Evolutionary conservation across 306 rosid species (phyloP), one percentile per base, ranked within the genome.

Genomic region (Vicia sativa): DNA sequence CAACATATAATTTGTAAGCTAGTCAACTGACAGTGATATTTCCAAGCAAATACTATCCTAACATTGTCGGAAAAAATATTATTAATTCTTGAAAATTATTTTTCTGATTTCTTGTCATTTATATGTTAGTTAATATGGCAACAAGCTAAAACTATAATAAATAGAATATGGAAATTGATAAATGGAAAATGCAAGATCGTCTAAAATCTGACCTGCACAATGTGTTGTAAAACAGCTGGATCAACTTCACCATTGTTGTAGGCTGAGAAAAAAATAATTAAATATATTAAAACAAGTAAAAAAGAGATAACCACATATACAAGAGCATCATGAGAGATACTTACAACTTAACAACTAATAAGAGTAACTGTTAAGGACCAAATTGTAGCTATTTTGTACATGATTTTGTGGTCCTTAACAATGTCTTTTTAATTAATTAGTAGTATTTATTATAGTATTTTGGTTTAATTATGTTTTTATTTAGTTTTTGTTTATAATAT

Each of bases 221-320:
- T 89, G 98, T 85, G 89, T 80, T 21, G 96, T 70, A 92, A 85
- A 25, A 87, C 87, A 68, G 91, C 74, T 31, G 85, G 79, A 80
- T 92, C 96, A 79, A 89, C 83, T 74, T 83, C 87, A 13, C 76
- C 87, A 45, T 75, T 75, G 78, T 75, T 66, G 72, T 75, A 46
- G 87, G 89, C 97, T 89, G 87, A 72, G 70, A 26, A 45, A 25
- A 61, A 38, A n/a, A n/a, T n/a, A 56, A 21, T 74, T 31, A 67
- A 3, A 81, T 44, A 43, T 37, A 48, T 46, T 52, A 18, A 8
- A 26, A 64, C 43, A 61, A 9, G 58, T 42, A 34, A 37, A 43
- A 45, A 28, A 15, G 62, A 62, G 9, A 43, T 45, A 72, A 65
- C n/a, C n/a, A n/a, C 16, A 46, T 58, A 62, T 23, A 28, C 60